phyloP scores from a whole-genome alignment of 2,329 filamentous ascomycete species.

The Fusarium bulbicola region DNA sequence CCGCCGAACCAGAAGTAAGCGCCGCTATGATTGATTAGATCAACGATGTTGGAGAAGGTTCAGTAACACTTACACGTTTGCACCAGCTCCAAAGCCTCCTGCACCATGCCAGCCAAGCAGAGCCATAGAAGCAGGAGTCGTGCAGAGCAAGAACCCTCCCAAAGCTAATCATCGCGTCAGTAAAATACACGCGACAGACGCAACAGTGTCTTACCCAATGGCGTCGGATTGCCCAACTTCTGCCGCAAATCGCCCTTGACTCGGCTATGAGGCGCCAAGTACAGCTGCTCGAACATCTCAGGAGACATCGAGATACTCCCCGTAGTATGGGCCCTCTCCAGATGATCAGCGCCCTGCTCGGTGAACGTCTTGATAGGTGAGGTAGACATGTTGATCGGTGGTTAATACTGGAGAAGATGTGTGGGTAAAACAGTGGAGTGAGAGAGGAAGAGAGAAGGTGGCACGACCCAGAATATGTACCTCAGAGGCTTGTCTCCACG shows the following conservation, averaged over 20 bases:
- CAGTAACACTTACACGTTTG: neutral
- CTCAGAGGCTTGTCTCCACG: neutral
- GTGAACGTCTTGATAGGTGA: neutral
- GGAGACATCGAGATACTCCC: neutral
- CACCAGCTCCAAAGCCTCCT: neutral
- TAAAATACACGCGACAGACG: accelerated
- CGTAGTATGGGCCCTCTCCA: neutral
- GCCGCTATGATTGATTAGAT: neutral
- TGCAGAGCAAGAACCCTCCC: neutral
- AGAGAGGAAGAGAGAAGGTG: neutral
- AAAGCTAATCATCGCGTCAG: neutral
- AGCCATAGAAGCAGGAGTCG: neutral
- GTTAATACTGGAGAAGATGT: neutral
- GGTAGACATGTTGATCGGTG: neutral
- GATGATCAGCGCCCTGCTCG: neutral
- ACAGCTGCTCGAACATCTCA: neutral
- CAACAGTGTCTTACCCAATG: neutral
- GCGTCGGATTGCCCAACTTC: neutral
- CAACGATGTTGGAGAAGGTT: accelerated
- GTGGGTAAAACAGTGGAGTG: neutral
- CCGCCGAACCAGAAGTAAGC: neutral
- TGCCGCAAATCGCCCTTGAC: neutral
- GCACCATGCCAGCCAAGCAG: neutral
- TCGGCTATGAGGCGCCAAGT: neutral
- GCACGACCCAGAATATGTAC: neutral